phyloP scores from a whole-genome alignment of 2,329 filamentous ascomycete species.

The Clonostachys chloroleuca region DNA sequence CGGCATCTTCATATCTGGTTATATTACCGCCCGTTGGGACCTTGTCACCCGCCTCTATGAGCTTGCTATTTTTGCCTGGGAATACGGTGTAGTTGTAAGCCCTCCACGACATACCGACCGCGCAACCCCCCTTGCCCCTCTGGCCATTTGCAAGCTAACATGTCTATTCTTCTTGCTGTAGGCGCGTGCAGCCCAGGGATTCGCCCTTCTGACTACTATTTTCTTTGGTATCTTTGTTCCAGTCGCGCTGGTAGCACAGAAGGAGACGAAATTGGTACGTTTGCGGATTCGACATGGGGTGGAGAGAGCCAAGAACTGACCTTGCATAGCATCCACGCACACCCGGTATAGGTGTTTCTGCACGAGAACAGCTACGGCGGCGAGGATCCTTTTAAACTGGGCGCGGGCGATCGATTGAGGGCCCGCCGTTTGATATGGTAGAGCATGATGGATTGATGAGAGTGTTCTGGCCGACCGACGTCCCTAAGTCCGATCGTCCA shows the following conservation, averaged over 20 bases:
- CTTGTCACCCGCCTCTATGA: conserved; percentile 96
- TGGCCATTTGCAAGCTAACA: not conserved
- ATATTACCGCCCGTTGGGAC: conserved; percentile 99
- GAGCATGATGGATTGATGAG: conserved; percentile 88
- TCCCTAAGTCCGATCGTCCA: conserved; percentile 63
- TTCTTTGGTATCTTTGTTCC: conserved; percentile 85
- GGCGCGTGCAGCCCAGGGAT: conserved; percentile 83
- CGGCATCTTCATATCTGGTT: conserved; percentile 98
- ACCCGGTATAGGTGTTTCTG: conserved; percentile 77
- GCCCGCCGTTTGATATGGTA: conserved; percentile 48
- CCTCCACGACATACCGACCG: not conserved
- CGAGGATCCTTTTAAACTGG: conserved; percentile 80
- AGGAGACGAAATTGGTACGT: conserved; percentile 75
- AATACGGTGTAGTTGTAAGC: conserved; percentile 93
- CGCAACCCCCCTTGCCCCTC: not conserved
- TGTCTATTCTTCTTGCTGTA: conserved; percentile 24
- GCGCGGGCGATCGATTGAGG: not conserved
- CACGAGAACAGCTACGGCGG: conserved; percentile 89
- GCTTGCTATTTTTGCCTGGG: conserved; percentile 94
- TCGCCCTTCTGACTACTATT: conserved; percentile 74
- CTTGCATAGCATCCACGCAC: conserved; percentile 71
- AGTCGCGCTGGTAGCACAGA: conserved; percentile 74
- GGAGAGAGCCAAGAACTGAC: not conserved
- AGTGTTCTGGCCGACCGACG: conserved; percentile 96
- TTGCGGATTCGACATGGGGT: not conserved